These are phyloP conservation scores for Rhizophagus sp. DNA, from an alignment of 192 early-diverging fungal species.

Conservation along the genomic window DNA sequence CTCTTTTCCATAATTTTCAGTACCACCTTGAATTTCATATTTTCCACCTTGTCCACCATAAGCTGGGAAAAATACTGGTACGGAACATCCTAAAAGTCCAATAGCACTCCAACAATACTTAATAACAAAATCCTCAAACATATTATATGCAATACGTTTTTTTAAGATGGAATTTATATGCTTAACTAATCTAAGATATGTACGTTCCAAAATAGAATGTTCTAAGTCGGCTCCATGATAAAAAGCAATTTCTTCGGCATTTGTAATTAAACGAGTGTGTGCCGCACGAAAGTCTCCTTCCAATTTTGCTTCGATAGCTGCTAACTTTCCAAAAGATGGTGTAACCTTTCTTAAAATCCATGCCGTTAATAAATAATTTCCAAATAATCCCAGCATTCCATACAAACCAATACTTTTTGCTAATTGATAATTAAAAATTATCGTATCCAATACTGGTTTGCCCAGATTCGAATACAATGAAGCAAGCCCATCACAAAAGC, in stretches of 20 bases:
- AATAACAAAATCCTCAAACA: conserved; percentile 95
- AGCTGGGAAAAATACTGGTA: conserved; percentile 84
- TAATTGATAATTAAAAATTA: conserved; percentile 93
- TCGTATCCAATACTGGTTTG: conserved; percentile 92
- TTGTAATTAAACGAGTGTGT: conserved; percentile 92
- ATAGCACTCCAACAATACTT: conserved; percentile 96
- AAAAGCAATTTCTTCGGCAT: conserved; percentile 96
- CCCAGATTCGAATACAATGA: conserved; percentile 94
- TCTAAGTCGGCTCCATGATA: conserved; percentile 89
- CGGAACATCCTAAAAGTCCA: conserved; percentile 77
- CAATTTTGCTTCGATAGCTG: conserved; percentile 85
- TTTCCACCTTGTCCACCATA: conserved; percentile 52
- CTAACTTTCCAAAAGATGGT: conserved; percentile 93
- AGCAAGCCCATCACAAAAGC: conserved; percentile 88
- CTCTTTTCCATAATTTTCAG: conserved; percentile 16
- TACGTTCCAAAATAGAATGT: conserved; percentile 74
- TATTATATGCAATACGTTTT: conserved; percentile 87
- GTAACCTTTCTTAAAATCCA: conserved; percentile 79
- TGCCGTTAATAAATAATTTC: conserved; percentile 79
- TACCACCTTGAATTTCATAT: conserved; percentile 33
- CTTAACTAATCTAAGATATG: conserved; percentile 73
- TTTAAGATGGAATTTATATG: conserved; percentile 89
- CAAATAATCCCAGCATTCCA: conserved; percentile 77
- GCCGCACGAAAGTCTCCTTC: conserved; percentile 94
- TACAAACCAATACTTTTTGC: conserved; percentile 83